These are phyloP conservation scores for Friedmanniomyces endolithicus DNA, from an alignment of 495 filamentous ascomycete genomes.

Conservation along the genomic window DNA sequence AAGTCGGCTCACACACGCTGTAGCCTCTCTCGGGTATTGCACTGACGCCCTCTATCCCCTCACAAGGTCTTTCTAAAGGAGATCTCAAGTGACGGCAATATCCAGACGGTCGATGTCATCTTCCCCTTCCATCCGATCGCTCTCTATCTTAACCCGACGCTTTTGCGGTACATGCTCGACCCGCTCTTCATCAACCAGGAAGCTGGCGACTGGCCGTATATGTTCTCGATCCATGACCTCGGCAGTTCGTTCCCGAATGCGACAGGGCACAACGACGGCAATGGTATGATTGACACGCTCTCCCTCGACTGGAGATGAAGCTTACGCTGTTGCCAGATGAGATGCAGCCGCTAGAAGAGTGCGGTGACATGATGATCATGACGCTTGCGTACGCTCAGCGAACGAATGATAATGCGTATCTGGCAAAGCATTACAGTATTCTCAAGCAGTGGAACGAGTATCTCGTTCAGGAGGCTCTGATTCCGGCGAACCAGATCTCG, in stretches of 20 bases:
- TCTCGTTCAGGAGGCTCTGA: conserved; percentile 26
- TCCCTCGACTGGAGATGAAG: background rate
- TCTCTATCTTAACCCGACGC: conserved; percentile 26
- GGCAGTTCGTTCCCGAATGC: conserved; percentile 27
- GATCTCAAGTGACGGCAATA: conserved; percentile 30
- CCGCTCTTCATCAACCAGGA: conserved; percentile 25
- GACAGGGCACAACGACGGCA: conserved; percentile 24
- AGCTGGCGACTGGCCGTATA: conserved; percentile 23
- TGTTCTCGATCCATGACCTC: conserved; percentile 28
- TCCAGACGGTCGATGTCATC: conserved; percentile 31
- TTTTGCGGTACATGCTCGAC: conserved; percentile 22
- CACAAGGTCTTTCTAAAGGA: conserved; percentile 28
- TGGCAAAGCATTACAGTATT: conserved; percentile 28
- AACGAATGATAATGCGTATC: conserved; percentile 35
- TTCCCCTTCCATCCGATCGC: conserved; percentile 29
- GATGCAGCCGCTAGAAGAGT: conserved; percentile 30
- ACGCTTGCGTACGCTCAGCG: conserved; percentile 39
- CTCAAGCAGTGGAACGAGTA: conserved; percentile 30
- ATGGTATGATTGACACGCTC: background rate
- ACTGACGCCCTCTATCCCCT: background rate
- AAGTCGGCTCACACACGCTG: no score
- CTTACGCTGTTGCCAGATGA: conserved; percentile 10
- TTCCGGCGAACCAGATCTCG: conserved; percentile 27
- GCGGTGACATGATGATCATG: conserved; percentile 33
- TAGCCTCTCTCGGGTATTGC: no score